Evolutionary conservation across 2,329 filamentous ascomycete genomes (phyloP), one percentile per base, ranked within the genome.

Genomic region (Fusarium lateritium): DNA sequence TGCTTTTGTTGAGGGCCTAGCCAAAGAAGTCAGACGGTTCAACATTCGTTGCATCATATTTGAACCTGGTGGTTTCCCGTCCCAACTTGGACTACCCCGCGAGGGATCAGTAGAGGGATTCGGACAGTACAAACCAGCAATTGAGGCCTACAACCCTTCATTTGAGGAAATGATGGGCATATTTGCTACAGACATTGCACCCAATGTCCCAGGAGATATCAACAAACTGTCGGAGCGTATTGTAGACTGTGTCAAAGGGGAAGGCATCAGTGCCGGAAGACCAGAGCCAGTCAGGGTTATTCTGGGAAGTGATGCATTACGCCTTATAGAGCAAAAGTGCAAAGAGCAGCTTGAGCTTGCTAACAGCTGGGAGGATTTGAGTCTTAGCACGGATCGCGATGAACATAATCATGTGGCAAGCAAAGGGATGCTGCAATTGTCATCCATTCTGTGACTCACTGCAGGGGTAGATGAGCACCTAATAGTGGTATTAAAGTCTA

Each of bases 111-210:
- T 59, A 1, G 54, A 59, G 13, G 57, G 42, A 2, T 59, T 59
- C 2, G 54, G 55, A 15, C 50, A 38, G 24, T 43, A 59, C 10
- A 28, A 38, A 6, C 54, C 55, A 1, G 17, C 54, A 6, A 38
- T 59, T 22, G 55, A 51, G 2, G 57, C 38, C 1, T 59, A 61
- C 0, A 36, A 31, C 0, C 22, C 34, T 5, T 43, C 28, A 0
- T 59, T 59, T 0, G 54, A 44, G 7, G 43, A 61, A 24, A 15
- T 61, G 17, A 59, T 59, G 57, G 24, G 38, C 17, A 55, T 59
- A 3, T 61, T 61, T 13, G 24, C 24, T 6, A 31, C 56, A 0
- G 38, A 59, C 19, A 61, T 51, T 21, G 53, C 13, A 8, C 53
- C 43, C 5, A 57, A 42, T 24, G 7, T 60, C 1, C 42, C 52